Evolutionary conservation across 495 filamentous ascomycete species (phyloP).

Genomic region (Penicillium silybi): DNA sequence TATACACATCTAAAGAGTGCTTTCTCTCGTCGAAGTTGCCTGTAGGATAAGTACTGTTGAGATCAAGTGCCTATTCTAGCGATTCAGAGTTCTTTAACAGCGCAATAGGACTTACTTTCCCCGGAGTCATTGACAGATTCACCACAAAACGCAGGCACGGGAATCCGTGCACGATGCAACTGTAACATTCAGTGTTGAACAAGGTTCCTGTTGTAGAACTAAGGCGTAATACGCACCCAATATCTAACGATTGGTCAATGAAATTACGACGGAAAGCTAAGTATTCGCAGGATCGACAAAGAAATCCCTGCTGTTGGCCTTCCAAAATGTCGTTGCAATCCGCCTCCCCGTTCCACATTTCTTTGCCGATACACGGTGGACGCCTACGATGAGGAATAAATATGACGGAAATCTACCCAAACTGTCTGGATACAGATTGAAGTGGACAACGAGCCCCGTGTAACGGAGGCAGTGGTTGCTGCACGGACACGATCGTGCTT

Average conservation of each 20-base stretch:
- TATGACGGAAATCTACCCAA: background rate
- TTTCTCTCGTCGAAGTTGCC: background rate
- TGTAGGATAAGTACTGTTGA: background rate
- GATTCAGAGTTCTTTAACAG: background rate
- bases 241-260: background rate
- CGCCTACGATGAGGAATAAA: background rate
- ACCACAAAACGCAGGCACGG: background rate
- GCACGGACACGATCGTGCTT: background rate
- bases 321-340: background rate
- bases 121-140: background rate
- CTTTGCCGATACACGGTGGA: background rate
- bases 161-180: background rate
- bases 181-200: background rate
- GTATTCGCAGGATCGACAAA: background rate
- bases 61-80: background rate
- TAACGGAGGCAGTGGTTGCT: background rate
- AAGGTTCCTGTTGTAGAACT: background rate
- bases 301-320: background rate
- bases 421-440: background rate
- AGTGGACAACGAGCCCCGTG: background rate
- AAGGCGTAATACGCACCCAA: background rate
- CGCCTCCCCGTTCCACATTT: background rate
- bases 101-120: background rate
- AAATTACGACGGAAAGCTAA: background rate
- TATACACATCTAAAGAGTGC: background rate